A percentile compares a stretch with the other conserved stretches of the same genome.
phyloP scores from a whole-genome alignment of 2,329 filamentous ascomycete genomes.

The Penicillium occitanis region DNA sequence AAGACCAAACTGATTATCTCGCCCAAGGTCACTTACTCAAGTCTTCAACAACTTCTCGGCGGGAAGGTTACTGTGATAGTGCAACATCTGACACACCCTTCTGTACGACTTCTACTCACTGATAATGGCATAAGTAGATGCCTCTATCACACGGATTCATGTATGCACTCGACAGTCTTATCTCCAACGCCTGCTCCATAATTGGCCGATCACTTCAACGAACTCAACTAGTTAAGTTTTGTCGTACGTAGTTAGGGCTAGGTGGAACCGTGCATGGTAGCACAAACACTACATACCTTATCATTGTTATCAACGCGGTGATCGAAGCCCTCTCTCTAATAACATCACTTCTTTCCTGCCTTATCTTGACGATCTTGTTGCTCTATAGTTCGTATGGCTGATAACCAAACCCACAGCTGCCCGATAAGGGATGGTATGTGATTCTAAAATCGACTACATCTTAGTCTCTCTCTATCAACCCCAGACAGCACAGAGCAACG shows the following conservation, averaged over 20 bases:
- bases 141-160: not conserved
- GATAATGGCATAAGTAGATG: not conserved
- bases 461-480: not conserved
- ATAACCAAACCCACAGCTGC: not conserved
- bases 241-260: not conserved
- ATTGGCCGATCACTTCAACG: not conserved
- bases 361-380: not conserved
- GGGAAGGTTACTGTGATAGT: not conserved
- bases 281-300: not conserved
- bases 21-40: not conserved
- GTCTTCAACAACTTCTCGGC: not conserved
- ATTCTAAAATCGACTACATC: conserved; percentile 2
- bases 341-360: not conserved
- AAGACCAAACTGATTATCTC: not conserved
- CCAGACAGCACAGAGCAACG: not conserved
- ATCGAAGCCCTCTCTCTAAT: not conserved
- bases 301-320: not conserved
- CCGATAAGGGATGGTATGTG: not conserved
- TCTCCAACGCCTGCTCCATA: not conserved
- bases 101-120: not conserved
- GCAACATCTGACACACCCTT: not conserved
- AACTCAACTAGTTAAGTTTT: not conserved
- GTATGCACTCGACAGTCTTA: not conserved
- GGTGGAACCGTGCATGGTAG: not conserved
- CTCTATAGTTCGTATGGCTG: not conserved